A percentile compares a stretch with the other conserved stretches of the same genome.
phyloP scores from a whole-genome alignment of 768 basidiomycete genomes.

The Tricholoma flavovirens region DNA sequence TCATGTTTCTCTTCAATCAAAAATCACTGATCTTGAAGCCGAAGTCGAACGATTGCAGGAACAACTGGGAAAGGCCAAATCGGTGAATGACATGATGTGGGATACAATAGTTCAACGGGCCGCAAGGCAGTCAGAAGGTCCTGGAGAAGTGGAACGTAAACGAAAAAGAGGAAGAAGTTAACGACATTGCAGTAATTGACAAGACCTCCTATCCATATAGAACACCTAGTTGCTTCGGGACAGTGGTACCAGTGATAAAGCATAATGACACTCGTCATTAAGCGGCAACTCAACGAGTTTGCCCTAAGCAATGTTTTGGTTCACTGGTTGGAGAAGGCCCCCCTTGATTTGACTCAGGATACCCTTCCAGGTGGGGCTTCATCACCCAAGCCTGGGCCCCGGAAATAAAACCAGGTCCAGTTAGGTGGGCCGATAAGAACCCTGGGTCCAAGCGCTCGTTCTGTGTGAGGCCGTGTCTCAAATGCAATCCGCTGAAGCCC shows the following conservation, averaged over 20 bases:
- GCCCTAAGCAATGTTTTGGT: not conserved
- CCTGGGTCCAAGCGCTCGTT: conserved; percentile 6
- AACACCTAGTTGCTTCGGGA: not conserved
- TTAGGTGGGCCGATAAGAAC: conserved; percentile 2
- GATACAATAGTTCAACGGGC: conserved; percentile 69
- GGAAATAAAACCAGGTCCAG: conserved; percentile 9
- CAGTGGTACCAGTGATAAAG: not conserved
- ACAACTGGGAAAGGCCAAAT: conserved; percentile 78
- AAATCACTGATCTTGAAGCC: conserved; percentile 61
- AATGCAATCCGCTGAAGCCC: conserved; percentile 8
- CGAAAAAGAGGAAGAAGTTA: conserved; percentile 27
- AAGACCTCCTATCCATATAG: not conserved
- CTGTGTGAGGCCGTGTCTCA: conserved; percentile 11
- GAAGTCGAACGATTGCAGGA: conserved; percentile 63
- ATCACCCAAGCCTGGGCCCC: not conserved
- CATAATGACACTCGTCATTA: not conserved
- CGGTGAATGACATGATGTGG: conserved; percentile 95
- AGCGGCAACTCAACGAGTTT: not conserved
- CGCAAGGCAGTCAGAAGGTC: conserved; percentile 28
- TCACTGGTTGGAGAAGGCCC: not conserved
- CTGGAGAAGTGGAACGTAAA: conserved; percentile 18
- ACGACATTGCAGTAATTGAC: not conserved
- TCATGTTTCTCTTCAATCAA: conserved; percentile 42
- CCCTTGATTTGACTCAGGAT: not conserved
- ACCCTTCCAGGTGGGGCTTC: not conserved